A percentile compares a stretch with the other conserved stretches of the same genome.
Evolutionary conservation across 192 early-diverging fungal genomes (phyloP).

Genomic region (Rhizophagus prolifer): DNA sequence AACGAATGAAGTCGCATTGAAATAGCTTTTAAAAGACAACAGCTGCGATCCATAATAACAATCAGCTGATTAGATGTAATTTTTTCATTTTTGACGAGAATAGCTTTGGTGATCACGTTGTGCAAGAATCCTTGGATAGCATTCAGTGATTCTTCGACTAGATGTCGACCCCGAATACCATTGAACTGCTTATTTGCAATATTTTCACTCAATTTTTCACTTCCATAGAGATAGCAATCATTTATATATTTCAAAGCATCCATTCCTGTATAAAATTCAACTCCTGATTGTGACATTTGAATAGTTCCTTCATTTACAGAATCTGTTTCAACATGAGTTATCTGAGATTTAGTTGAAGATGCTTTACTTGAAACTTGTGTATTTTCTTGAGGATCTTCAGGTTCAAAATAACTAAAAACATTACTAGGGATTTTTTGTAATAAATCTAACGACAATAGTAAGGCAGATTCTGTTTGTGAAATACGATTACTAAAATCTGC

Average conservation of each 20-base stretch:
- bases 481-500: constrained; percentile 20
- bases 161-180: constrained; percentile 36
- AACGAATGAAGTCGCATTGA: background rate
- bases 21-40: constrained; percentile 11
- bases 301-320: constrained; percentile 37
- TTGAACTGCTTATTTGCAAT: constrained; percentile 34
- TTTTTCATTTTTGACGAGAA: constrained; percentile 9
- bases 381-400: background rate
- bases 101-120: constrained; percentile 32
- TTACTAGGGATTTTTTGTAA: constrained; percentile 37
- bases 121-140: constrained; percentile 39
- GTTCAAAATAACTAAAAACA: constrained; percentile 31
- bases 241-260: constrained; percentile 47
- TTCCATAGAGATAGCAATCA: constrained; percentile 45
- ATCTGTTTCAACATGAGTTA: constrained; percentile 33
- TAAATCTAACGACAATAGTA: constrained; percentile 35
- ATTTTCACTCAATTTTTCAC: constrained; percentile 17
- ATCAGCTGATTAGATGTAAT: background rate
- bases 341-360: constrained; percentile 31
- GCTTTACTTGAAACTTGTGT: constrained; percentile 29
- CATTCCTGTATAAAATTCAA: constrained; percentile 41
- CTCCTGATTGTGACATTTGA: constrained; percentile 34
- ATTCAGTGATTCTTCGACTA: constrained; percentile 34
- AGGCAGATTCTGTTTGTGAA: constrained; percentile 33
- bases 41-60: constrained; percentile 15